Base-by-base conservation (phyloP, 192 early-diverging fungal genomes). In the Helicostylum pulchrum region DNA sequence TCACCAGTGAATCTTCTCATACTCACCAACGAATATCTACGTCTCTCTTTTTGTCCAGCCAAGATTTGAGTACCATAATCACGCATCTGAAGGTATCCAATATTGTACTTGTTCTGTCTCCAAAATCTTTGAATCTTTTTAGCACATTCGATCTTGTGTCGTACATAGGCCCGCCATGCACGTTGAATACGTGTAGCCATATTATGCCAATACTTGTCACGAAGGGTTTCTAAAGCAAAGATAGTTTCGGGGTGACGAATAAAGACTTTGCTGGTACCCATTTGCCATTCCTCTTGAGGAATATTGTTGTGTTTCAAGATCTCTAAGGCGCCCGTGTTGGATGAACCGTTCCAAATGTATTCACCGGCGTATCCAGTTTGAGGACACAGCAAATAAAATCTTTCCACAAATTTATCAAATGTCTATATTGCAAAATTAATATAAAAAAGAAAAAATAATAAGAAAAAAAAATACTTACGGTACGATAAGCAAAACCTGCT, bases 161-260 rank as follows among this genome's bases (percentile, higher is more conserved):
- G 79, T 69, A 86, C 75, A 82, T 92, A 92, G 57, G 82, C 72
- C 47, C 92, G 79, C 87, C 93, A 99, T 4, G 91, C 90, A 31
- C 90, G 79, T 74, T 97, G 97, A 61, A 99, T 97, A 52, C 92
- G 85, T 42, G 84, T 87, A 3, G 96, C 97, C 88, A 94, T 98
- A 59, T 80, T 85, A 71, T 99, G 94, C 88, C 94, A 99, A 80
- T 97, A 98, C 50, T 87, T 85, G 54, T 99, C 97, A 44, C 96
- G 90, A 71, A 88, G 76, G 68, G 89, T 90, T 80, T 99, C 97
- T 5, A 98, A 79, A 3, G 92, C 81, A 69, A 96, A 98, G 21
- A 92, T 80, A 4, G 92, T 93, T 71, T 99, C 97, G 21, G 97
- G 97, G 43, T 89, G 87, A 46, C 95, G 89, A 74, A 99, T 94